Conservation (phyloP, 73 alveolate genomes). For the Loxodes magnus region DNA sequence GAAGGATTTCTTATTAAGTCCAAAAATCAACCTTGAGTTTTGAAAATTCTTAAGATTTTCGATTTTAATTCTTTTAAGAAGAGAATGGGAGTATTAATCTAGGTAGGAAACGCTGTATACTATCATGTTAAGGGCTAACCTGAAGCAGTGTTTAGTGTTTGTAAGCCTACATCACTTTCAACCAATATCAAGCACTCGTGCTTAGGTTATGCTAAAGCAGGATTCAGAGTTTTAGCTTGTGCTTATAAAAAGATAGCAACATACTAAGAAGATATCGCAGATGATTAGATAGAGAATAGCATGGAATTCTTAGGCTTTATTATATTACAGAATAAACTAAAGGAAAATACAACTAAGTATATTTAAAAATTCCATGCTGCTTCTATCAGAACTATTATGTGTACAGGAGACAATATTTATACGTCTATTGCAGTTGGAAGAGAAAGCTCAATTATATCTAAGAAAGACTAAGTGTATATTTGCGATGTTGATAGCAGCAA, state of each 20-base stretch:
- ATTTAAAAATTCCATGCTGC: constrained; percentile 27
- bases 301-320: constrained; percentile 50
- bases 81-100: constrained; percentile 82
- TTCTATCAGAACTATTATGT: constrained; percentile 36
- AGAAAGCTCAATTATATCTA: constrained; percentile 48
- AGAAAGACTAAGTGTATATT: constrained; percentile 32
- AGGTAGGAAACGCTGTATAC: constrained; percentile 13
- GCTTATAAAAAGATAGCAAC: constrained; percentile 33
- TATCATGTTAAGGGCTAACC: constrained; percentile 77
- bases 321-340: constrained; percentile 56
- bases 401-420: constrained; percentile 68
- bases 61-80: constrained; percentile 67
- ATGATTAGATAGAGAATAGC: constrained; percentile 40
- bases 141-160: constrained; percentile 43
- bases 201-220: constrained; percentile 48
- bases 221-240: constrained; percentile 73
- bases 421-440: constrained; percentile 57
- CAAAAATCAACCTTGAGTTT: constrained; percentile 1
- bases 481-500: constrained; percentile 35
- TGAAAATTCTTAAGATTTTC: constrained; percentile 54
- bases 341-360: constrained; percentile 40
- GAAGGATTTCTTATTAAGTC: constrained; percentile 12
- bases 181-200: constrained; percentile 32
- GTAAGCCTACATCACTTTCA: constrained; percentile 58
- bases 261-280: too few relatives aligned